A percentile compares a stretch with the other conserved stretches of the same genome.
Conservation (phyloP, 108 stramenopile genomes). For the Pseudonitzschia multiseries region DNA sequence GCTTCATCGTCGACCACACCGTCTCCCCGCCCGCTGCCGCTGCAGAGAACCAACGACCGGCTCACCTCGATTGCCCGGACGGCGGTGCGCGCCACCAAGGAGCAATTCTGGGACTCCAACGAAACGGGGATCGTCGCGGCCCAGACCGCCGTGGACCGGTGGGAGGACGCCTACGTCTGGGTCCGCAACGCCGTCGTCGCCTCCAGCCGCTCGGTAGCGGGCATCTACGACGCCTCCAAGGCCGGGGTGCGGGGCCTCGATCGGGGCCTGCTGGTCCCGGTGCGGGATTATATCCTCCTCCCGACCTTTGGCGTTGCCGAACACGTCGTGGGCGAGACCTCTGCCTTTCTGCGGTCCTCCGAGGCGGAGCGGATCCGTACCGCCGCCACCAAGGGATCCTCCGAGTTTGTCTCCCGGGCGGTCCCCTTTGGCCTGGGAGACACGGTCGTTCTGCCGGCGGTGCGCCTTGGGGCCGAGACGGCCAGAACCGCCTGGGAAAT, state of each 20-base stretch:
- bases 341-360: slow-evolving; percentile 44
- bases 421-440: slow-evolving; percentile 56
- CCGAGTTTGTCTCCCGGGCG: slow-evolving; percentile 36
- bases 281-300: slow-evolving; percentile 62
- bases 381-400: slow-evolving; percentile 23
- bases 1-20: background rate
- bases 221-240: slow-evolving; percentile 56
- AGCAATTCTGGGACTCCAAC: slow-evolving; percentile 70
- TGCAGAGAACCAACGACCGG: background rate
- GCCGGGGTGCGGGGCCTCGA: slow-evolving; percentile 49
- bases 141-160: slow-evolving; percentile 59
- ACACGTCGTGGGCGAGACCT: slow-evolving; percentile 33
- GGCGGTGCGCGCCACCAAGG: slow-evolving; percentile 47
- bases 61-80: slow-evolving; percentile 14
- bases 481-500: slow-evolving; percentile 46
- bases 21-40: background rate
- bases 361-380: slow-evolving; percentile 29
- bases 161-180: slow-evolving; percentile 52
- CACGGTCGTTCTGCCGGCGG: slow-evolving; percentile 45
- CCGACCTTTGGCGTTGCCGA: slow-evolving; percentile 61
- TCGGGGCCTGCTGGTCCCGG: slow-evolving; percentile 55
- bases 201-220: slow-evolving; percentile 30
- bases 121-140: slow-evolving; percentile 57
- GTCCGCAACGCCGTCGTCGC: slow-evolving; percentile 38
- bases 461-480: slow-evolving; percentile 38